These are phyloP conservation scores for Exophiala alcalophila DNA, from an alignment of 2,329 filamentous ascomycete genomes.

Conservation along the genomic window DNA sequence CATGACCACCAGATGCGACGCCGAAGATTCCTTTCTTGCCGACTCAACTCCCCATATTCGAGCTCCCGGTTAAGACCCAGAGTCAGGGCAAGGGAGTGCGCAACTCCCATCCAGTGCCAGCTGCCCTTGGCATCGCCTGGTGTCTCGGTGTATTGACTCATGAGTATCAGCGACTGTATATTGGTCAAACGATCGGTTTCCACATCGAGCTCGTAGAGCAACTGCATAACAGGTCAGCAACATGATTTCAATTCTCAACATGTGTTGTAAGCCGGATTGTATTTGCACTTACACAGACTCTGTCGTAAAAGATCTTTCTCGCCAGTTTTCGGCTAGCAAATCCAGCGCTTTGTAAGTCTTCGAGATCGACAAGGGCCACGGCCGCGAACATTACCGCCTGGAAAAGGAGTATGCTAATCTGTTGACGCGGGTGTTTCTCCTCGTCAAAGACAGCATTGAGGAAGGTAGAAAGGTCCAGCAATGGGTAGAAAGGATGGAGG, in stretches of 20 bases:
- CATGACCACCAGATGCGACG: slow-evolving; percentile 98
- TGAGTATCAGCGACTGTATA: slow-evolving; percentile 80
- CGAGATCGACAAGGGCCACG: slow-evolving; percentile 79
- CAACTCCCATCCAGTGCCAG: slow-evolving; percentile 98
- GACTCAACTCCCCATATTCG: slow-evolving; percentile 68
- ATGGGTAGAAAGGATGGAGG: slow-evolving; percentile 89
- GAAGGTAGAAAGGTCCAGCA: slow-evolving; percentile 66
- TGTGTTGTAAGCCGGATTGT: too few relatives aligned
- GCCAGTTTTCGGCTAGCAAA: slow-evolving; percentile 33
- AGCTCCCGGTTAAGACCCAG: slow-evolving; percentile 89
- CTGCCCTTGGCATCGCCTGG: slow-evolving; percentile 96
- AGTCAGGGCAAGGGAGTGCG: slow-evolving; percentile 84
- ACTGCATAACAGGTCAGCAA: slow-evolving; percentile 44
- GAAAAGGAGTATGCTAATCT: slow-evolving; percentile 77
- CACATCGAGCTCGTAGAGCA: slow-evolving; percentile 92
- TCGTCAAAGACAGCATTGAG: too few relatives aligned
- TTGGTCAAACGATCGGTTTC: slow-evolving; percentile 82
- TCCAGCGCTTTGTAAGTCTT: slow-evolving; percentile 71
- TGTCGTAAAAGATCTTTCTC: slow-evolving; percentile 14
- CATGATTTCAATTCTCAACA: background rate
- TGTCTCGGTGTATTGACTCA: slow-evolving; percentile 97
- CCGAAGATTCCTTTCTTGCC: slow-evolving; percentile 77
- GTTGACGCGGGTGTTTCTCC: too few relatives aligned
- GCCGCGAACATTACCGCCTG: slow-evolving; percentile 93
- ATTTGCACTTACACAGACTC: slow-evolving; percentile 10